These are phyloP conservation scores for Globisporangium takayamanum DNA, from an alignment of 352 stramenopile genomes.

Conservation along the genomic window DNA sequence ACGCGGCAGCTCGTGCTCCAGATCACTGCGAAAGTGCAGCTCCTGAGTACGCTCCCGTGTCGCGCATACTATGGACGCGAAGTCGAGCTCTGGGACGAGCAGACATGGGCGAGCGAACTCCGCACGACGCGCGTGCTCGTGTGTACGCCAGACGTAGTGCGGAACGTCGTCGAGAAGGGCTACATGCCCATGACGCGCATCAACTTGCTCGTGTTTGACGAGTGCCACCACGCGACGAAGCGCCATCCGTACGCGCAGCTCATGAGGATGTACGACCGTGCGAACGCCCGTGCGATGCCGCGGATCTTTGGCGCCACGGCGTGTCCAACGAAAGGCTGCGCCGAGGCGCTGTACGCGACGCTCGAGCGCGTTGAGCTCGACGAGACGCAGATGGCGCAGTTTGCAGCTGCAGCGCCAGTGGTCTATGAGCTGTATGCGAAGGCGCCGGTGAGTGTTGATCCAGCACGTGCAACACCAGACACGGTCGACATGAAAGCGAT, in stretches of 20 bases:
- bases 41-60: conserved; percentile 49
- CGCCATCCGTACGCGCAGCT: conserved; percentile 87
- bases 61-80: conserved; percentile 43
- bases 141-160: conserved; percentile 83
- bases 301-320: conserved; percentile 86
- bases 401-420: conserved; percentile 62
- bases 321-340: conserved; percentile 64
- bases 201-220: conserved; percentile 87
- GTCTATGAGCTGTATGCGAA: conserved; percentile 52
- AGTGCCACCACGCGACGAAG: conserved; percentile 88
- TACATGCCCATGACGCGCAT: conserved; percentile 73
- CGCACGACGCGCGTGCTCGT: conserved; percentile 65
- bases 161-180: conserved; percentile 77
- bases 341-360: conserved; percentile 56
- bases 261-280: conserved; percentile 75
- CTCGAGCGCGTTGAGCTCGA: conserved; percentile 68
- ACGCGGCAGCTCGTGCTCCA: conserved; percentile 79
- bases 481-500: not conserved
- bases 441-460: not conserved
- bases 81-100: conserved; percentile 56
- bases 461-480: not conserved
- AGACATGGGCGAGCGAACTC: conserved; percentile 56
- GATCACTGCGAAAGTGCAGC: conserved; percentile 68
- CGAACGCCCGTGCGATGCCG: conserved; percentile 27
- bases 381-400: conserved; percentile 40